Base-by-base conservation (phyloP, 108 stramenopile genomes). In the Parietichytrium sp. region DNA sequence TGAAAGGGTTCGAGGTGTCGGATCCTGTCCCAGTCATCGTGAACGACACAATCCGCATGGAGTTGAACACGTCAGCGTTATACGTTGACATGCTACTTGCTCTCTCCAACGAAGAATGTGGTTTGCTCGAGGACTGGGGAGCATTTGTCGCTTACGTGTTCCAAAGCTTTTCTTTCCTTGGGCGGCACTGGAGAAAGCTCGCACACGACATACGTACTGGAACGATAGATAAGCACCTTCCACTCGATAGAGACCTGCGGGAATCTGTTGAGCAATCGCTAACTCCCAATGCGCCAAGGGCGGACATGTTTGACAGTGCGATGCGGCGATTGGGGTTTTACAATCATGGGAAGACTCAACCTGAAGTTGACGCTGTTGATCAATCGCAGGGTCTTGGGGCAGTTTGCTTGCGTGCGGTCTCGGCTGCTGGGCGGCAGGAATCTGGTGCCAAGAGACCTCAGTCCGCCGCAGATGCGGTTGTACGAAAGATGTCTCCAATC, bases 121-220 rank as follows among this genome's bases (percentile, higher is more conserved):
- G 61, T 15, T 25, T 72, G 20, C 61, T 72, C 29, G 61, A 72
- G 20, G 61, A 72, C 1, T 7, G 61, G 15, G 38, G 38, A 7
- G 61, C 61, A 16, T 72, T 72, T 72, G 61, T 72, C 23, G 61
- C 61, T 16, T 72, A 72, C 20, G 61, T 72, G 33, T 72, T 72
- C 20, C 61, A 72, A 42, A 45, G 38, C 1, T 72, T 72, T 27
- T 33, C 61, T 10, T 72, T 72, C 33, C n/a, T 72, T 10, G 61
- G 45, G 10, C 61, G 61, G 15, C 61, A 72, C 61, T 72, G 61
- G 61, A 33, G 61, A 33, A 72, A 72, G 42, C 42, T 72, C 0
- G 61, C 45, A 1, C 45, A 72, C 42, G 61, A 72, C 33, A 72
- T 72, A 3, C 61, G 61, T 15, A 72, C 61, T 0, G 61, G 61